Evolutionary conservation across 1,284 basidiomycete genomes (phyloP), one percentile per base, ranked within the genome.

Genomic region (Phellopilus nigrolimitatus): DNA sequence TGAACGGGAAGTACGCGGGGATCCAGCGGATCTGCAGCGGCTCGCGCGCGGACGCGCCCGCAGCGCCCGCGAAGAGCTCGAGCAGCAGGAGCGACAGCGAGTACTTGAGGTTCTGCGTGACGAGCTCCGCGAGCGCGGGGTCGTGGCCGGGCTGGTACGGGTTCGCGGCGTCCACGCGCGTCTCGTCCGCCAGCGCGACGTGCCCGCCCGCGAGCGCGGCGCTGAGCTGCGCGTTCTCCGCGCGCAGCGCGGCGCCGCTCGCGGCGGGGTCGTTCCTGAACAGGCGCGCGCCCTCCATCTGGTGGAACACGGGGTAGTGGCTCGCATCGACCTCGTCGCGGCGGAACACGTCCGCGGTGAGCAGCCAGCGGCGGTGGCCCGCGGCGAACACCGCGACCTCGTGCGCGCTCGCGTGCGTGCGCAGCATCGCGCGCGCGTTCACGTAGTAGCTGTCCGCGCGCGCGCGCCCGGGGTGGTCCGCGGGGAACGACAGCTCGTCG

Each of bases 271-370:
- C 80, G 54, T 78, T 68, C 40, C 73, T 69, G 59, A 89, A 94
- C 45, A 97, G 82, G 38, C 84, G 76, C 17, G 95, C 93, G 27
- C 95, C 97, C 68, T 99, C 97, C 73, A 97, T 93, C 70, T 99
- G 97, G 70, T 99, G 97, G 67, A 99, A 99, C 39, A 97, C 89
- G 15, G 97, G 97, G 68, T 98, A 98, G 68, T 99, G 97, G 8
- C 88, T 91, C 17, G 82, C 79, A 71, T 99, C 97, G 59, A 99
- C 99, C 70, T 99, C 97, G 78, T 99, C 97, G 58, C 97, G 82
- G 38, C 97, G 75, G 70, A 98, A 99, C 41, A 99, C 97, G 71
- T 99, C 97, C n/a, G 97, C 95, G 1, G 94, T 91, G 44, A 99
- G 76, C 28, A 99, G 74, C 91, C 95, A 99, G 48, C 78, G 76